Percentiles rank a stretch among this genome's conserved stretches.
Evolutionary conservation across 2,329 filamentous ascomycete species (phyloP).

Genomic region (Ascochyta clinopodiicola): DNA sequence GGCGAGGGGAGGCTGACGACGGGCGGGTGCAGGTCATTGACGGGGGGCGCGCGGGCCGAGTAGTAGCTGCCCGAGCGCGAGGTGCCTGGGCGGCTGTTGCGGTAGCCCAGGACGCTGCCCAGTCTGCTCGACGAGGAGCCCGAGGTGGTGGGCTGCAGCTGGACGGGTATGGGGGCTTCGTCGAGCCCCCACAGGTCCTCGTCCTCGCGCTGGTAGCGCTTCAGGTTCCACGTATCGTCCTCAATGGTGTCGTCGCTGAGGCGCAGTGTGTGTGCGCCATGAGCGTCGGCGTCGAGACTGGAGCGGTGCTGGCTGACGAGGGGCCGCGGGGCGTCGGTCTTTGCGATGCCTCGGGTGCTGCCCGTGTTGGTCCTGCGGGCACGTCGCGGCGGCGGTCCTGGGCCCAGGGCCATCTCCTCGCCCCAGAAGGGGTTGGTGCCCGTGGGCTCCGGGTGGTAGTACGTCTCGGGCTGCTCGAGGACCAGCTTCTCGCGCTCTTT

Average conservation of each 20-base stretch:
- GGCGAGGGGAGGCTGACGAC: conserved; percentile 78
- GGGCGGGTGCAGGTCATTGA: conserved; percentile 86
- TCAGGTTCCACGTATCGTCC: conserved; percentile 72
- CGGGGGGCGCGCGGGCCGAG: conserved; percentile 65
- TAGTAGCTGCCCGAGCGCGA: conserved; percentile 46
- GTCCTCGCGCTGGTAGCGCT: conserved; percentile 84
- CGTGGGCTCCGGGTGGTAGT: conserved; percentile 81
- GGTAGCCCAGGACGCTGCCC: conserved; percentile 30
- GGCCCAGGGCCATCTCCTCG: conserved; percentile 84
- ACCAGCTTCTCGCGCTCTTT: conserved; percentile 69
- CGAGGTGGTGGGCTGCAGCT: conserved; percentile 24
- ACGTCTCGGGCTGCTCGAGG: conserved; percentile 73
- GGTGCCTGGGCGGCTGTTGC: conserved; percentile 33
- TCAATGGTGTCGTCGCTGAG: conserved; percentile 44
- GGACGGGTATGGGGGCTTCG: conserved; percentile 46
- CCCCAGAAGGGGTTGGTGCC: conserved; percentile 89
- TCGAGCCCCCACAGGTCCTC: conserved; percentile 83
- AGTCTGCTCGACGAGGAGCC: conserved; percentile 43
- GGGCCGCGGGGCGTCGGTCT: conserved; percentile 59
- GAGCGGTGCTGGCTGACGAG: conserved; percentile 54
- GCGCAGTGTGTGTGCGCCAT: conserved; percentile 30
- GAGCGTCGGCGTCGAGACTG: conserved; percentile 46
- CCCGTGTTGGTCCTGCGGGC: conserved; percentile 63
- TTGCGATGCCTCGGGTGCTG: conserved; percentile 64
- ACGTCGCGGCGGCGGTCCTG: conserved; percentile 69